Evolutionary conservation across 2,329 filamentous ascomycete species (phyloP), one percentile per base, ranked within the genome.

Genomic region (Sphaerulina musiva): DNA sequence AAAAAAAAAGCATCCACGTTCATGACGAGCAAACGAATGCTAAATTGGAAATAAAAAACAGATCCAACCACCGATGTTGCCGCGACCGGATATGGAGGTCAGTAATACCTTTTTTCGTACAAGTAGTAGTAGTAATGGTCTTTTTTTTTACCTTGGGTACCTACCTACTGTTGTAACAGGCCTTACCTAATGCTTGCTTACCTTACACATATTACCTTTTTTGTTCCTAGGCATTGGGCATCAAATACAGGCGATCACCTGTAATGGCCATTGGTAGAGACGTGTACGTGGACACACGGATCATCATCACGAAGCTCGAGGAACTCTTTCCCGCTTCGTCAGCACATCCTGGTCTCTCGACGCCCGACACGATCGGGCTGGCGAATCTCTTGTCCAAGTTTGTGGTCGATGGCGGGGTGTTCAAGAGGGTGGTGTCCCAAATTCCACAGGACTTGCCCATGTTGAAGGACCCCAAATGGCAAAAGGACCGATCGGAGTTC

Each of bases 161-260:
- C 14, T 17, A 17, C 14, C 14, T 20, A 17, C 14, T 4, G 34
- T 20, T 20, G 20, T 20, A 20, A 20, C 20, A 3, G 20, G 20
- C 20, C 20, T 2, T 20, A 4, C 3, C 20, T 20, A 20, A 20
- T 20, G 20, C 20, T 20, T 20, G 20, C 20, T 20, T 20, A 20
- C 20, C 20, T 20, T 20, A 4, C 20, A 20, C 17, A 14, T 48
- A 14, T 39, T 36, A 17, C n/a, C 10, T 39, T 20, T 6, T 32
- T 44, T 1, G 9, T 23, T 14, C n/a, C 31, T 31, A 53, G 14
- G 72, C 73, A 1, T 75, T 89, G 11, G 83, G 82, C 26, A 75
- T 88, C 51, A 72, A 74, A 6, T 85, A 90, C 70, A 79, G 85
- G 3, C 83, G 86, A 54, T 87, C 88, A 53, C 86, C 86, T 1